Percentiles rank a stretch among this genome's conserved stretches.
These are phyloP conservation scores for Claviceps quebecensis DNA, from an alignment of 2,329 filamentous ascomycete genomes.

Conservation along the genomic window DNA sequence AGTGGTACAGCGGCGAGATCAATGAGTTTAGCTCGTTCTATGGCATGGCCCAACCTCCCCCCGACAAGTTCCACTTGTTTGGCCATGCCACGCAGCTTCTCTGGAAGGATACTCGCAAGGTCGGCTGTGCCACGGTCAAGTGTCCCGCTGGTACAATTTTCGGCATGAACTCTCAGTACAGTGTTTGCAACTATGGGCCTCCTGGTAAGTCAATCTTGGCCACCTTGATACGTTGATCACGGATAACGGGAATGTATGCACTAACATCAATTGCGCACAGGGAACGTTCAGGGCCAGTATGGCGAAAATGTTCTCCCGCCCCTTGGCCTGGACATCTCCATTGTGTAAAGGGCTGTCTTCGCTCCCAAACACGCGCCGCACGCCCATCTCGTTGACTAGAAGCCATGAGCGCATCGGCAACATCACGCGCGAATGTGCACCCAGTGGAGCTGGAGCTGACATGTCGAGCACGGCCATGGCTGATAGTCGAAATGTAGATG, in stretches of 20 bases:
- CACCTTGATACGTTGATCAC: not conserved
- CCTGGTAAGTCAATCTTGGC: constrained; percentile 40
- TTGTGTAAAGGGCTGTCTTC: constrained; percentile 12
- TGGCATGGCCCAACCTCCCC: constrained; percentile 41
- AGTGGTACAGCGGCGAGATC: constrained; percentile 83
- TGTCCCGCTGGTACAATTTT: constrained; percentile 38
- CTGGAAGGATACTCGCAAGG: constrained; percentile 24
- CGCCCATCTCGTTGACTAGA: not conserved
- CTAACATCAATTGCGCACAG: not conserved
- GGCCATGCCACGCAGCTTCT: constrained; percentile 38
- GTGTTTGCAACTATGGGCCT: constrained; percentile 77
- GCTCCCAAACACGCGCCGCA: not conserved
- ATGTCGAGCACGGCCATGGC: not conserved
- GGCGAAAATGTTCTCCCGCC: constrained; percentile 32
- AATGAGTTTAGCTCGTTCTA: constrained; percentile 40
- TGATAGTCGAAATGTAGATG: constrained; percentile 2
- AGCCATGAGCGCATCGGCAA: not conserved
- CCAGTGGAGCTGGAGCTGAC: not conserved
- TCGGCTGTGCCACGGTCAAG: constrained; percentile 54
- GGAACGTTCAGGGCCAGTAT: not conserved
- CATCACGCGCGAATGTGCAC: not conserved
- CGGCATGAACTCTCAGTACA: constrained; percentile 50
- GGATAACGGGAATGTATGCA: not conserved
- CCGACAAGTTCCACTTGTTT: constrained; percentile 48
- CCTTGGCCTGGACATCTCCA: constrained; percentile 11